phyloP scores from a whole-genome alignment of 2,329 filamentous ascomycete genomes.

The Sodiomyces alkalinus region DNA sequence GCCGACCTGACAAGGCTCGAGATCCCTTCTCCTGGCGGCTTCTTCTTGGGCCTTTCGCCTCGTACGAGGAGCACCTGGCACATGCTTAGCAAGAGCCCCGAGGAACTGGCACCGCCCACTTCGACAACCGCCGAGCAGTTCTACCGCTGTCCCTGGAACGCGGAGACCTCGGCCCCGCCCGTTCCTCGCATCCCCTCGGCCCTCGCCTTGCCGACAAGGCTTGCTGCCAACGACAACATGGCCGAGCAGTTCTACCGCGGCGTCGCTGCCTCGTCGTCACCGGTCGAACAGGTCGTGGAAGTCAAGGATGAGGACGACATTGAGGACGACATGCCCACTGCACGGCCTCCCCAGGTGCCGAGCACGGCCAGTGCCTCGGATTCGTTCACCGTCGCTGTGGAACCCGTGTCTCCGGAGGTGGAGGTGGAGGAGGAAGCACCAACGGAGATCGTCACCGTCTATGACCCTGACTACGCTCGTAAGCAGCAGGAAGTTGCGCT shows the following conservation, averaged over 20 bases:
- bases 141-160: slow-evolving; percentile 69
- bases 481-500: slow-evolving; percentile 57
- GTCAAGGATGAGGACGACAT: slow-evolving; percentile 31
- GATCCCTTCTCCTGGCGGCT: slow-evolving; percentile 81
- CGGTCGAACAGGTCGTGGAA: slow-evolving; percentile 56
- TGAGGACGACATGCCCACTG: slow-evolving; percentile 51
- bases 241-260: slow-evolving; percentile 23
- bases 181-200: slow-evolving; percentile 16
- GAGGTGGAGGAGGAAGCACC: slow-evolving; percentile 34
- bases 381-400: slow-evolving; percentile 16
- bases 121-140: slow-evolving; percentile 88
- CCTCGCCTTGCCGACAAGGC: background rate
- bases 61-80: slow-evolving; percentile 73
- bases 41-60: slow-evolving; percentile 74
- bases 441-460: slow-evolving; percentile 52
- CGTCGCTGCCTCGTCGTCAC: slow-evolving; percentile 21
- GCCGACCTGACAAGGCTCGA: slow-evolving; percentile 68
- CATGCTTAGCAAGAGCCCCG: slow-evolving; percentile 35
- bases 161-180: slow-evolving; percentile 20
- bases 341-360: slow-evolving; percentile 34
- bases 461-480: slow-evolving; percentile 59
- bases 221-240: slow-evolving; percentile 9
- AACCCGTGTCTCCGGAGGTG: slow-evolving; percentile 25
- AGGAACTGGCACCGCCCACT: slow-evolving; percentile 49
- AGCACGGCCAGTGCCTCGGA: slow-evolving; percentile 12